These are phyloP conservation scores for Tympanopsis confertula DNA, from an alignment of 2,329 filamentous ascomycete species.

Conservation along the genomic window DNA sequence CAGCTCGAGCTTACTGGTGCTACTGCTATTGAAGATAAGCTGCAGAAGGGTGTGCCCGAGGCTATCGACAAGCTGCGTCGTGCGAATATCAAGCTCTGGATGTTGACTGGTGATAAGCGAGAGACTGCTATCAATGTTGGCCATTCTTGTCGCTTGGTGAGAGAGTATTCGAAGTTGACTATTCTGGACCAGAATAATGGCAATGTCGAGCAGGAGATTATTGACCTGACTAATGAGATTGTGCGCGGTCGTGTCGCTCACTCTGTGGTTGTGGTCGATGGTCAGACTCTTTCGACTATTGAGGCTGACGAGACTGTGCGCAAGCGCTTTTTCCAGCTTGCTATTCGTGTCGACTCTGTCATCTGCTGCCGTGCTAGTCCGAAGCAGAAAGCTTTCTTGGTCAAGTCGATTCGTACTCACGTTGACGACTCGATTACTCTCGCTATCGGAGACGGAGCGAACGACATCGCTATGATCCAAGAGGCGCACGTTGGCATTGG, in stretches of 20 bases:
- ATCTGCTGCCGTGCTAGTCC: slow-evolving; percentile 83
- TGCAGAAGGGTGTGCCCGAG: slow-evolving; percentile 81
- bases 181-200: slow-evolving; percentile 57
- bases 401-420: slow-evolving; percentile 63
- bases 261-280: slow-evolving; percentile 74
- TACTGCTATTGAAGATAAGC: slow-evolving; percentile 86
- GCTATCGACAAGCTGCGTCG: slow-evolving; percentile 81
- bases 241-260: slow-evolving; percentile 61
- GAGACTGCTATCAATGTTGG: slow-evolving; percentile 90
- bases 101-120: slow-evolving; percentile 87
- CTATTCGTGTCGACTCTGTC: slow-evolving; percentile 72
- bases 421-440: slow-evolving; percentile 67
- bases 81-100: slow-evolving; percentile 91
- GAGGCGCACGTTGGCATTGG: slow-evolving; percentile 81
- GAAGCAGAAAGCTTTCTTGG: slow-evolving; percentile 71
- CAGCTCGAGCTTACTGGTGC: slow-evolving; percentile 74
- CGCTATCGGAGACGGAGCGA: slow-evolving; percentile 83
- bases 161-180: slow-evolving; percentile 61
- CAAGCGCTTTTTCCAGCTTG: slow-evolving; percentile 65
- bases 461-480: slow-evolving; percentile 90
- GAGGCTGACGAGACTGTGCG: slow-evolving; percentile 42
- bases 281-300: slow-evolving; percentile 63
- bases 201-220: slow-evolving; percentile 57
- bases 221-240: slow-evolving; percentile 54
- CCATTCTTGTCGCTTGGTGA: slow-evolving; percentile 70